Percentiles rank a stretch among this genome's conserved stretches.
These are phyloP conservation scores for Chaetomium olivaceum DNA, from an alignment of 2,329 filamentous ascomycete genomes.

Conservation along the genomic window DNA sequence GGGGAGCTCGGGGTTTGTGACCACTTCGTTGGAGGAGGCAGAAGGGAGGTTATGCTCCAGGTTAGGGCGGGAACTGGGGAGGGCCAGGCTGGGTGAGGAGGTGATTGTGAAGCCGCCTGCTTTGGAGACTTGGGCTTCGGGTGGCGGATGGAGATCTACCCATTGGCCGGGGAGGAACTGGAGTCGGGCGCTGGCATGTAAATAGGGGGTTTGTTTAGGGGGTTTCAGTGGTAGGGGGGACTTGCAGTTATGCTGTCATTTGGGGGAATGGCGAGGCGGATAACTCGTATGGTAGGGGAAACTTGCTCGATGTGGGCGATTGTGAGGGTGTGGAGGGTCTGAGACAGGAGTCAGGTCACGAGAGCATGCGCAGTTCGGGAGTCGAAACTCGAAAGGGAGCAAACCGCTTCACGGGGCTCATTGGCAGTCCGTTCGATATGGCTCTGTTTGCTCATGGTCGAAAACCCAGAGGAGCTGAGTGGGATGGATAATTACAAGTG, in stretches of 20 bases:
- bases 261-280: slow-evolving; percentile 61
- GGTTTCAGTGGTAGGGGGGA: not conserved
- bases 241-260: slow-evolving; percentile 51
- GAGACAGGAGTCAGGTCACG: not conserved
- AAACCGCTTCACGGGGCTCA: slow-evolving; percentile 67
- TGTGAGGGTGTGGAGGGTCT: slow-evolving; percentile 61
- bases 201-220: slow-evolving; percentile 22
- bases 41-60: not conserved
- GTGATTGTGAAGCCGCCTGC: slow-evolving; percentile 89
- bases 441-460: slow-evolving; percentile 37
- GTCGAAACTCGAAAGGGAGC: not conserved
- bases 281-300: slow-evolving; percentile 67
- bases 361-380: too few species aligned
- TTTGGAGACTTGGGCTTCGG: slow-evolving; percentile 64
- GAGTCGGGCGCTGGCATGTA: slow-evolving; percentile 23
- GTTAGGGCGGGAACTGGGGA: not conserved
- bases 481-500: not conserved
- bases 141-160: slow-evolving; percentile 79
- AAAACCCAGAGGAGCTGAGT: not conserved
- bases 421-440: slow-evolving; percentile 73
- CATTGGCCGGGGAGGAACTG: slow-evolving; percentile 82
- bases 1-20: not conserved
- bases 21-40: not conserved
- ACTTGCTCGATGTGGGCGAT: slow-evolving; percentile 62
- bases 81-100: slow-evolving; percentile 64